Evolutionary conservation across 768 basidiomycete genomes (phyloP).

Genomic region (Erythrobasidium yunnanense): DNA sequence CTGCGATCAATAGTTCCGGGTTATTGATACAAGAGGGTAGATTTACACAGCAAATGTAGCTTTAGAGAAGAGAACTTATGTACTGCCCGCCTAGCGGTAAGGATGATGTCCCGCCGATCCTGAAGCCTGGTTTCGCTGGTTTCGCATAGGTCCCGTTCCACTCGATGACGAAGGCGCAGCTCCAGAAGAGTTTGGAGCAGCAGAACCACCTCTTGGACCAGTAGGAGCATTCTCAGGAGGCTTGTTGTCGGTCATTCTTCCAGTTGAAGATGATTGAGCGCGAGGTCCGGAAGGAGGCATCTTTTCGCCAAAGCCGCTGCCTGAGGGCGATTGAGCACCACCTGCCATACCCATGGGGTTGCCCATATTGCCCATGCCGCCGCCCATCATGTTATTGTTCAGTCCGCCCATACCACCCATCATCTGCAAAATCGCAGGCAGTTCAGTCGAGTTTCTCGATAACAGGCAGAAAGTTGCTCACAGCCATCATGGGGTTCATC

Average conservation of each 20-base stretch:
- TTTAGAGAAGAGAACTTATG: too few relatives aligned
- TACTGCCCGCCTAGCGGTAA: too few relatives aligned
- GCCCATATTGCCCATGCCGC: conserved; percentile 19
- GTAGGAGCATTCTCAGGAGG: conserved; percentile 21
- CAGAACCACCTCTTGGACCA: conserved; percentile 15
- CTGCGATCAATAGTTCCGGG: too few relatives aligned
- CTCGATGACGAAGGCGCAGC: too few relatives aligned
- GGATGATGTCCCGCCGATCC: too few relatives aligned
- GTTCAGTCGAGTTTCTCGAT: not conserved
- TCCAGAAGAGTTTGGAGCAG: conserved; percentile 31
- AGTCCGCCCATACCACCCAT: not conserved
- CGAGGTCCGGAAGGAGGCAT: conserved; percentile 18
- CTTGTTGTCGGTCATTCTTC: not conserved
- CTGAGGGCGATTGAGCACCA: not conserved
- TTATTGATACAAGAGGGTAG: too few relatives aligned
- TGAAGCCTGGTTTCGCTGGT: too few relatives aligned
- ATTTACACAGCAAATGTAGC: too few relatives aligned
- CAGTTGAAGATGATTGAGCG: not conserved
- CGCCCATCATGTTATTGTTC: not conserved
- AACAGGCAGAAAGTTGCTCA: too few relatives aligned
- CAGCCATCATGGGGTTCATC: conserved; percentile 38
- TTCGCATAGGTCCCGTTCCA: conserved; percentile 14
- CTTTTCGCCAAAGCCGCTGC: not conserved
- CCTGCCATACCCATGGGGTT: not conserved
- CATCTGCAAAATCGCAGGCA: not conserved